phyloP scores from a whole-genome alignment of 306 rosid genomes.

The Glycine soja region DNA sequence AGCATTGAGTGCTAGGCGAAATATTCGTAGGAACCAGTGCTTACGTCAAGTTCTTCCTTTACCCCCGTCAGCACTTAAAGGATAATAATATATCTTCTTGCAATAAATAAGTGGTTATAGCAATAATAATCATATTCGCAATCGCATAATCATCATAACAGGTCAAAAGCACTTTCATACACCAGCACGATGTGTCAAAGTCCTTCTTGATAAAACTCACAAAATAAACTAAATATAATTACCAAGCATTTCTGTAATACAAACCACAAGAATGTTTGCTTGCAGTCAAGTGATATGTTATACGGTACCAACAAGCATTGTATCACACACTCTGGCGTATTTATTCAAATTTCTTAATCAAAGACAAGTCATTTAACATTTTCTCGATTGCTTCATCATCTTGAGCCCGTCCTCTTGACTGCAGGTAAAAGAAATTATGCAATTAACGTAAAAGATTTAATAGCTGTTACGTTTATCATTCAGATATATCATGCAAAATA shows the following conservation, averaged over 20 bases:
- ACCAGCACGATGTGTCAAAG: neutral
- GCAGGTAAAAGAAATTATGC: conserved; percentile 27
- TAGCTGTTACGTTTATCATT: neutral
- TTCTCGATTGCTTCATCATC: conserved; percentile 96
- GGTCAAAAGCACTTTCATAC: neutral
- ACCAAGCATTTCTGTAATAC: neutral
- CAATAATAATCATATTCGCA: neutral
- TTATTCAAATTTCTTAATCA: conserved; percentile 91
- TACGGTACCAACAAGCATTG: neutral
- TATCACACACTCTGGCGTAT: conserved; percentile 50
- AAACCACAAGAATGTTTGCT: conserved; percentile 29
- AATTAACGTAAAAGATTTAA: neutral
- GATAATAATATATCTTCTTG: neutral
- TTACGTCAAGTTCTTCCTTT: too few relatives aligned
- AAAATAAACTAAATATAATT: neutral
- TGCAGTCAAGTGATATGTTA: neutral
- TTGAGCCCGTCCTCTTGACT: conserved; percentile 92
- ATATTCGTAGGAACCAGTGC: too few relatives aligned
- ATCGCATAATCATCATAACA: neutral
- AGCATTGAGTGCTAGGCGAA: too few relatives aligned
- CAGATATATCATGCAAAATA: conserved; percentile 14
- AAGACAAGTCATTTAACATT: conserved; percentile 83
- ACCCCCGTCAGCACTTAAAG: neutral
- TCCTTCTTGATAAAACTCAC: neutral
- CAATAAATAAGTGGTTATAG: neutral